A percentile compares a stretch with the other conserved stretches of the same genome.
phyloP scores from a whole-genome alignment of 345 rosid genomes.

The Angophora floribunda region DNA sequence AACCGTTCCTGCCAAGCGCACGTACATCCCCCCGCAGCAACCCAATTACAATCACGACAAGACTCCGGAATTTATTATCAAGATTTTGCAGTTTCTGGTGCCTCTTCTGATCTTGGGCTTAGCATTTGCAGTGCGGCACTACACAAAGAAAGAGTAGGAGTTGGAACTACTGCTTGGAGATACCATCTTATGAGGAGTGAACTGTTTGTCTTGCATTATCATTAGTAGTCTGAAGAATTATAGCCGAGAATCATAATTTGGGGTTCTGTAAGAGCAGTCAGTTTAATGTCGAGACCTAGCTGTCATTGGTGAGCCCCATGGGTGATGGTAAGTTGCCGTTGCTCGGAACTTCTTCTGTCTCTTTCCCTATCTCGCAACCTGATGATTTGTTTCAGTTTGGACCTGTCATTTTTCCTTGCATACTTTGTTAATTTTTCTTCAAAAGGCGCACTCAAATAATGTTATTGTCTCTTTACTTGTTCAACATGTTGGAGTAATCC shows the following conservation, averaged over 20 bases:
- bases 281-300: background rate
- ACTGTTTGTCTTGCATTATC: background rate
- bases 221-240: background rate
- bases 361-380: background rate
- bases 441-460: background rate
- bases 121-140: constrained; percentile 62
- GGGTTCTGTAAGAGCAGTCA: background rate
- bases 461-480: background rate
- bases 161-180: background rate
- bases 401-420: background rate
- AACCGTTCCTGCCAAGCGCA: constrained; percentile 45
- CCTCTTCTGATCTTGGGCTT: constrained; percentile 82
- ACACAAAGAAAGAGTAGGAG: constrained; percentile 73
- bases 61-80: constrained; percentile 54
- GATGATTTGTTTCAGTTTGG: background rate
- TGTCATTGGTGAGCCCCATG: background rate
- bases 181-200: background rate
- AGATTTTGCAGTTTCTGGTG: constrained; percentile 82
- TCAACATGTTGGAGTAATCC: background rate
- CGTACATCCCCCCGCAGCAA: constrained; percentile 42
- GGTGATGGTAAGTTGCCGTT: background rate
- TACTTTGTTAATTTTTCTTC: background rate
- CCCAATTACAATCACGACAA: constrained; percentile 38
- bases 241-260: background rate
- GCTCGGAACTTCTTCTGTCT: background rate